Conservation (phyloP, 106 monocot species). For the Dioscorea zingiberensis region DNA sequence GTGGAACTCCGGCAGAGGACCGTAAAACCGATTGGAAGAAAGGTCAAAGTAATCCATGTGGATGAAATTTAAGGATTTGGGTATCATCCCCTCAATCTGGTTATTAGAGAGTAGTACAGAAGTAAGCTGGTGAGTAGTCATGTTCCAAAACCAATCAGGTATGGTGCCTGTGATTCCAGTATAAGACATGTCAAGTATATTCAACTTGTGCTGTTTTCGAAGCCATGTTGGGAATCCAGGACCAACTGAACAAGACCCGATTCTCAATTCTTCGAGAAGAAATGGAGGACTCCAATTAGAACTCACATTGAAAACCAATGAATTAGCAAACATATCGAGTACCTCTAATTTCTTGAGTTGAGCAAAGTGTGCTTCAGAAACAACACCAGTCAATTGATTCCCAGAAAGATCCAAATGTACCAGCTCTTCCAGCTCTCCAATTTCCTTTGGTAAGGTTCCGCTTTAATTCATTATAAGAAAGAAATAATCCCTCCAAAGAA, state of each 20-base stretch:
- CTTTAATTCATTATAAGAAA: no score
- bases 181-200: slow-evolving; percentile 5
- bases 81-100: no score
- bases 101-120: no score
- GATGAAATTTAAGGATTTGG: no score
- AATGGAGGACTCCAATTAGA: slow-evolving; percentile 27
- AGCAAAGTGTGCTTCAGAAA: slow-evolving; percentile 1
- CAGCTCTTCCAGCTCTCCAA: slow-evolving; percentile 10
- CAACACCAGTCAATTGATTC: slow-evolving; percentile 7
- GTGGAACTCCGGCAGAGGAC: no score
- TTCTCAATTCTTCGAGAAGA: not conserved
- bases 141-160: slow-evolving; percentile 37
- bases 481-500: no score
- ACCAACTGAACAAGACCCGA: slow-evolving; percentile 17
- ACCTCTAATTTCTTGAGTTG: not conserved
- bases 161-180: slow-evolving; percentile 17
- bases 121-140: not conserved
- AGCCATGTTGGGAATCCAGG: slow-evolving; percentile 33
- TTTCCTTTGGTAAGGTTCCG: no score
- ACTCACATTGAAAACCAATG: slow-evolving; percentile 7
- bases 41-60: no score
- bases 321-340: slow-evolving; percentile 4
- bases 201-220: slow-evolving; percentile 3
- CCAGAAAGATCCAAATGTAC: not conserved
- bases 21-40: no score